phyloP scores from a whole-genome alignment of 192 early-diverging fungal species.

The Coemansia sp. region DNA sequence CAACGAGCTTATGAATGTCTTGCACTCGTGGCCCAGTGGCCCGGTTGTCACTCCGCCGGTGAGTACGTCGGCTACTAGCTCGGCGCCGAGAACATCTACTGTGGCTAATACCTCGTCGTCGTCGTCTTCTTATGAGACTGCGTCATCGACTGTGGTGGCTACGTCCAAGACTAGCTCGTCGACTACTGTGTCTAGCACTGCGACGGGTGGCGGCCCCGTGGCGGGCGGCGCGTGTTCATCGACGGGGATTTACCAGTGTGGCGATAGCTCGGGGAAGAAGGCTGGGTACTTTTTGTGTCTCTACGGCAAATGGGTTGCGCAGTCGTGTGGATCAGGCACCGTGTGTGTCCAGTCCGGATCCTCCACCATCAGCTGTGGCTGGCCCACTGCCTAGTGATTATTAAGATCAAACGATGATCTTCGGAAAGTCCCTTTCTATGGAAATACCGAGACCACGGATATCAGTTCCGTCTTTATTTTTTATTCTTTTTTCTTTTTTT shows the following conservation, averaged over 20 bases:
- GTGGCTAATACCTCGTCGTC: neutral
- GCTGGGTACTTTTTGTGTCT: constrained; percentile 34
- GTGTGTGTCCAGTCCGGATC: constrained; percentile 31
- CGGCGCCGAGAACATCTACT: constrained; percentile 6
- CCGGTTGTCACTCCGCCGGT: constrained; percentile 7
- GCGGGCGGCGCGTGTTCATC: constrained; percentile 21
- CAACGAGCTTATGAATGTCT: constrained; percentile 55
- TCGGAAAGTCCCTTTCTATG: neutral
- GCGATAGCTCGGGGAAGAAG: constrained; percentile 17
- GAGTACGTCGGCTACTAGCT: constrained; percentile 11
- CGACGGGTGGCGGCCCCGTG: constrained; percentile 21
- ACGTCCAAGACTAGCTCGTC: neutral
- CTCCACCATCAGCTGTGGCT: constrained; percentile 26
- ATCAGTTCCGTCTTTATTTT: neutral
- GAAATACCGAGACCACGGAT: neutral
- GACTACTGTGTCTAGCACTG: constrained; percentile 1
- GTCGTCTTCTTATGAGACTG: neutral
- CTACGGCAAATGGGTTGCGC: constrained; percentile 30
- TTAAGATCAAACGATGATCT: neutral
- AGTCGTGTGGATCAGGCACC: constrained; percentile 34
- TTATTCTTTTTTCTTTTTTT: constrained; percentile 14
- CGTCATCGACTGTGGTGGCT: neutral
- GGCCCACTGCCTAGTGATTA: constrained; percentile 20
- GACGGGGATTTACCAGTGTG: constrained; percentile 25
- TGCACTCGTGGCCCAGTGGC: constrained; percentile 20